These are phyloP conservation scores for Triadica sebifera DNA, from an alignment of 345 rosid species.

Conservation along the genomic window DNA sequence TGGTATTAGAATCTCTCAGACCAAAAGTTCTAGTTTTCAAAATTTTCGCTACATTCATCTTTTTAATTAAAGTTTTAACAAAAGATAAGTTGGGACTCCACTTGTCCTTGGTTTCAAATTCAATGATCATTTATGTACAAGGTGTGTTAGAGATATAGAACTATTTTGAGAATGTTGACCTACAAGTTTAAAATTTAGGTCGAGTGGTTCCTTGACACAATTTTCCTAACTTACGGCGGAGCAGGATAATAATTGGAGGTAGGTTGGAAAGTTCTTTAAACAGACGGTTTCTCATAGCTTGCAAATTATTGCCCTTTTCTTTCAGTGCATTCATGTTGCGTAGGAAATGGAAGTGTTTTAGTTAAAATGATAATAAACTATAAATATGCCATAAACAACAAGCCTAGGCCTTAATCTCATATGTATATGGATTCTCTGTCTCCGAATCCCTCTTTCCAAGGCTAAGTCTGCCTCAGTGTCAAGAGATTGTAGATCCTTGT, in stretches of 20 bases:
- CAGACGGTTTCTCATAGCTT: background rate
- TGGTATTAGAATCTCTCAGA: no score
- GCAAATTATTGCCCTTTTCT: constrained; percentile 5
- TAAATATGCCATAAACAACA: background rate
- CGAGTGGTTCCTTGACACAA: no score
- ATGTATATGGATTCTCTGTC: no score
- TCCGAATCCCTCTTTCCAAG: no score
- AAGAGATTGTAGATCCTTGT: no score
- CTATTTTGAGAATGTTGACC: background rate
- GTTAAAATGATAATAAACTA: background rate
- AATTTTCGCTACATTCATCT: background rate
- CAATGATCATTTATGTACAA: background rate
- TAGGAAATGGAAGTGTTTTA: background rate
- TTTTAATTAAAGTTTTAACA: no score
- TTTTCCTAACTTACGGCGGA: no score
- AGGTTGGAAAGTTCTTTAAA: background rate
- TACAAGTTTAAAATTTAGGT: no score
- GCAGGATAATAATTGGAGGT: no score
- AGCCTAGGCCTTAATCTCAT: no score
- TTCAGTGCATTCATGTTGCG: background rate
- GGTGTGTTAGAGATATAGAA: background rate
- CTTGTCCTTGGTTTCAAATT: background rate
- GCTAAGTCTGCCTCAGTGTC: no score
- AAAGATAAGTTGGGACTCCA: background rate
- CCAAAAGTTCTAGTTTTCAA: background rate